Conservation (phyloP, 805 yeast genomes). For the Priceomyces fermenticarens region DNA sequence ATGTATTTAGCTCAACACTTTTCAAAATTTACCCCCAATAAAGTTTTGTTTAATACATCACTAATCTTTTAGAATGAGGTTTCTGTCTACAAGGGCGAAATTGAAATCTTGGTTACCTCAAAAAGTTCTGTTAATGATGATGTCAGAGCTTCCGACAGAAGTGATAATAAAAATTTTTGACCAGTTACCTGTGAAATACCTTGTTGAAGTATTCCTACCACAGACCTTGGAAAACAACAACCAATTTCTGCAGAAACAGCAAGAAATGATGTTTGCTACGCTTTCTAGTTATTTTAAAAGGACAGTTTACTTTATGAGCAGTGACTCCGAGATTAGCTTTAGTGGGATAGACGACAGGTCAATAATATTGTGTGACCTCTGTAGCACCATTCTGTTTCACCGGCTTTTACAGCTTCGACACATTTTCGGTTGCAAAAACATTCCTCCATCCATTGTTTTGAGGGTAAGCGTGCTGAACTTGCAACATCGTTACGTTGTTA, state of each 20-base stretch:
- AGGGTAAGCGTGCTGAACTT: neutral
- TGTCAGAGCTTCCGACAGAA: conserved; percentile 1
- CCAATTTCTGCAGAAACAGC: neutral
- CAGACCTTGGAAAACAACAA: neutral
- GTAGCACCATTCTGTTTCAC: neutral
- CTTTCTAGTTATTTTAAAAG: conserved; percentile 1
- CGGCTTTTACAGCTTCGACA: neutral
- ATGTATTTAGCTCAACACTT: too few species aligned
- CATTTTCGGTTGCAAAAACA: neutral
- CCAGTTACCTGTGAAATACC: neutral
- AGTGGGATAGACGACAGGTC: neutral
- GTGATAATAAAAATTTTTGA: conserved; percentile 1
- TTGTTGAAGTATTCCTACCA: neutral
- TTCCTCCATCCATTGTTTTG: neutral
- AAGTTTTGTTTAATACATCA: too few species aligned
- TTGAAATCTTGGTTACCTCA: too few species aligned
- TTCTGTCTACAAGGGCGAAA: too few species aligned
- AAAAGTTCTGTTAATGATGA: too few species aligned
- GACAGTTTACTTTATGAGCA: neutral
- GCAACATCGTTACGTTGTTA: neutral
- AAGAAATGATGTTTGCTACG: conserved; percentile 1
- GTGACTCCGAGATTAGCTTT: too few species aligned
- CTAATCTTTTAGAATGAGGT: too few species aligned
- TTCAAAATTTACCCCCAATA: too few species aligned
- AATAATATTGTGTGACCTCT: neutral